Percentiles rank a stretch among this genome's conserved stretches.
Conservation (phyloP, 345 rosid species). For the Heritiera littoralis region DNA sequence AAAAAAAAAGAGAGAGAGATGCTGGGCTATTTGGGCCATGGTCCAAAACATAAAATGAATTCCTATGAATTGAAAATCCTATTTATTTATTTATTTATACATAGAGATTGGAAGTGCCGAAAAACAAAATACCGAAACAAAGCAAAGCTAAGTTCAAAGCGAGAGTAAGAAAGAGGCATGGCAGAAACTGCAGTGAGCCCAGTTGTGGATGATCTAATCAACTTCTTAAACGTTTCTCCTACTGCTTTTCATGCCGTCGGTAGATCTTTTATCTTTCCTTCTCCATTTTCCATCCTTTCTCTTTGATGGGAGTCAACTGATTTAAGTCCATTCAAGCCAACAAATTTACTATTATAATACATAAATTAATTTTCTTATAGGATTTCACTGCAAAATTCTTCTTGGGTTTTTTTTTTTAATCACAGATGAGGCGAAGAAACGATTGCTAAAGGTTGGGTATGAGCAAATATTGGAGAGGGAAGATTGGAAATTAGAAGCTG, state of each 20-base stretch:
- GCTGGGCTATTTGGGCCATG: neutral
- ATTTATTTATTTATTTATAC: neutral
- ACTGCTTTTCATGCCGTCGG: slow-evolving; percentile 99
- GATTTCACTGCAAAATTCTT: neutral
- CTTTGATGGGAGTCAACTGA: neutral
- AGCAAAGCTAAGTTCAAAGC: neutral
- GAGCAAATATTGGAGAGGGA: slow-evolving; percentile 77
- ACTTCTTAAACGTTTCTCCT: slow-evolving; percentile 89
- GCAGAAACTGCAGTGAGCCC: slow-evolving; percentile 33
- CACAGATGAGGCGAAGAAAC: slow-evolving; percentile 81
- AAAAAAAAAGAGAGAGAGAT: no score
- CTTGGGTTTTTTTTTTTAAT: slow-evolving; percentile 15
- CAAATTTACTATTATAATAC: neutral
- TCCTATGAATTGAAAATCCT: neutral
- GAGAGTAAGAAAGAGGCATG: slow-evolving; percentile 31
- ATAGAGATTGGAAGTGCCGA: neutral
- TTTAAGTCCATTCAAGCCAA: neutral
- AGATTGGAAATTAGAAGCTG: slow-evolving; percentile 80
- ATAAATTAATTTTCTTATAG: neutral
- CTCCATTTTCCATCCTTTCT: slow-evolving; percentile 18
- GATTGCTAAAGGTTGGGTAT: slow-evolving; percentile 62
- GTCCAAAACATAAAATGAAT: neutral
- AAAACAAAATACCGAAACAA: neutral
- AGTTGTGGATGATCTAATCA: slow-evolving; percentile 61
- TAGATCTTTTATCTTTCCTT: slow-evolving; percentile 24